Conservation (phyloP, 2,329 filamentous ascomycete genomes). For the Botrytis elliptica region DNA sequence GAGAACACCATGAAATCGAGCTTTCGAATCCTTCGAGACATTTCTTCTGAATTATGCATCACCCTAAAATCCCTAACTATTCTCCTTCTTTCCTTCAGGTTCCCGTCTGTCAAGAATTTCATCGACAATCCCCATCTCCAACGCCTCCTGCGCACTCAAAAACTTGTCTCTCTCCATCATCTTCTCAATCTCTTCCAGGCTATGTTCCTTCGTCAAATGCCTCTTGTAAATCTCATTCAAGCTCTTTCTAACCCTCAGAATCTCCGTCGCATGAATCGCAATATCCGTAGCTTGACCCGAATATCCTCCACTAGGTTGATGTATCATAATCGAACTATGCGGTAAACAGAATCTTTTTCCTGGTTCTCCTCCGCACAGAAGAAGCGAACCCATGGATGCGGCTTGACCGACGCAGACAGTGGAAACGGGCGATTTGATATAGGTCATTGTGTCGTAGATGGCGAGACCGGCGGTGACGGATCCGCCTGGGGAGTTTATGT, state of each 20-base stretch:
- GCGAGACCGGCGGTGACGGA: conserved; percentile 84
- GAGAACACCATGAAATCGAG: neutral
- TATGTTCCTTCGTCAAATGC: conserved; percentile 82
- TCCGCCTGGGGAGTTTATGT: conserved; percentile 95
- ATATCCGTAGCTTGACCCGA: conserved; percentile 74
- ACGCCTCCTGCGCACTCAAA: conserved; percentile 81
- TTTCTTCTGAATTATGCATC: neutral
- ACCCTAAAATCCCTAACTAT: neutral
- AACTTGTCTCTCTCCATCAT: conserved; percentile 98
- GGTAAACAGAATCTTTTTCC: conserved; percentile 86
- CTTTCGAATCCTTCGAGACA: neutral
- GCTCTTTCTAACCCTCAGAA: conserved; percentile 78
- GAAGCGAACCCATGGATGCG: conserved; percentile 88
- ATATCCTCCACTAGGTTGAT: conserved; percentile 82
- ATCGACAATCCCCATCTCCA: conserved; percentile 89
- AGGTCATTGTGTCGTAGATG: conserved; percentile 99
- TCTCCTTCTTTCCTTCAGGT: conserved; percentile 26
- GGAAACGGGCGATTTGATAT: conserved; percentile 88
- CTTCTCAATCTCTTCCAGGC: conserved; percentile 79
- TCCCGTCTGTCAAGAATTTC: conserved; percentile 72
- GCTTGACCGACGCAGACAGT: conserved; percentile 95
- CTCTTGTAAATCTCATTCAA: conserved; percentile 86
- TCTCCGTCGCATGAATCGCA: conserved; percentile 95
- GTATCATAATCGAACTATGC: conserved; percentile 95
- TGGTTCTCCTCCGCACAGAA: conserved; percentile 80